Percentiles rank a stretch among this genome's conserved stretches.
Evolutionary conservation across 805 yeast genomes (phyloP).

Genomic region (Allodekkera sacchari): DNA sequence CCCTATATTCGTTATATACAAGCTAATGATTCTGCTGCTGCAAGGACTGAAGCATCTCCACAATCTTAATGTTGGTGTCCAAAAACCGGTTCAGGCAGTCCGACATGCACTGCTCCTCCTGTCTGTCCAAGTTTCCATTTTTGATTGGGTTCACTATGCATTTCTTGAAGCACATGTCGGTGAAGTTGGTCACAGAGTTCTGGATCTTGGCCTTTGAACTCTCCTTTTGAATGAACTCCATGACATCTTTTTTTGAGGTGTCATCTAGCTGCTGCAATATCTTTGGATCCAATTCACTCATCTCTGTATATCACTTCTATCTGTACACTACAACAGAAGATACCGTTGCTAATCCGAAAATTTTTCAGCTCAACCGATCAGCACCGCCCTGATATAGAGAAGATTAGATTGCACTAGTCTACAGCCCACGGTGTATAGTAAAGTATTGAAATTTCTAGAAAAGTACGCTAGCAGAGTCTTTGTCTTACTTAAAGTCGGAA

Average conservation of each 20-base stretch:
- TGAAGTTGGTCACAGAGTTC: slow-evolving; percentile 77
- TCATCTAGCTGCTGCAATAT: slow-evolving; percentile 44
- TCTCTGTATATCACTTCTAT: slow-evolving; percentile 1
- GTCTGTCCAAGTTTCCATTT: slow-evolving; percentile 38
- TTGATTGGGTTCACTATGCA: slow-evolving; percentile 52
- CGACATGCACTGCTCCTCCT: slow-evolving; percentile 65
- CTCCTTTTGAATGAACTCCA: slow-evolving; percentile 71
- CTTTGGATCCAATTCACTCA: slow-evolving; percentile 22
- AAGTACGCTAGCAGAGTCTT: no score
- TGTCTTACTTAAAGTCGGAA: no score
- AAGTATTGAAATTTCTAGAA: no score
- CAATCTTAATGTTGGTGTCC: slow-evolving; percentile 81
- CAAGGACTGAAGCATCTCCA: slow-evolving; percentile 34
- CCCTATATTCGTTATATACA: slow-evolving; percentile 3
- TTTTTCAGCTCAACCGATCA: no score
- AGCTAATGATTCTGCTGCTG: no score
- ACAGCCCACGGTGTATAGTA: no score
- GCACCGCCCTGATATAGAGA: no score
- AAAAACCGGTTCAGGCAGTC: slow-evolving; percentile 81
- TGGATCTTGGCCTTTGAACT: slow-evolving; percentile 83
- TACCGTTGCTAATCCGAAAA: no score
- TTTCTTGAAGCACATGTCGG: slow-evolving; percentile 85
- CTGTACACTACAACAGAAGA: no score
- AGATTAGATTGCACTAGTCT: no score
- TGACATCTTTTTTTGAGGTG: slow-evolving; percentile 61